Conservation (phyloP, 441 rosid species). For the Populus hybrid region DNA sequence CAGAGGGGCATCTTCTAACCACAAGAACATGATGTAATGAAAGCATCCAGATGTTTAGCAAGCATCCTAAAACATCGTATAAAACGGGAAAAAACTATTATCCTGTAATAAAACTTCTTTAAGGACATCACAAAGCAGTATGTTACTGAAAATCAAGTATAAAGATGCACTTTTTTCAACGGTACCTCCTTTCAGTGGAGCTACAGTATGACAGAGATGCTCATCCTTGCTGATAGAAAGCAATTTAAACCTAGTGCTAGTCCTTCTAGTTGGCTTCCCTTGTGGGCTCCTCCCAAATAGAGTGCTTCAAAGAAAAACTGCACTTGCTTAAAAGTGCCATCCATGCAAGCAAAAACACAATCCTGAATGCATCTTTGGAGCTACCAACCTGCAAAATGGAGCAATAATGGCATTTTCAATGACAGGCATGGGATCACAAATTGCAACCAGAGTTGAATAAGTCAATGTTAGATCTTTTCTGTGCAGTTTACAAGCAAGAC, state of each 20-base stretch:
- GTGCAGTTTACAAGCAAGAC: background rate
- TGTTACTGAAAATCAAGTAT: background rate
- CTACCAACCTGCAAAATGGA: slow-evolving; percentile 23
- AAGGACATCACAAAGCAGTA: background rate
- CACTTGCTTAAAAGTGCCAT: slow-evolving; percentile 3
- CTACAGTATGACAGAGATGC: background rate
- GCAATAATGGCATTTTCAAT: background rate
- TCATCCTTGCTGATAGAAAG: background rate
- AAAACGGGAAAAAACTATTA: background rate
- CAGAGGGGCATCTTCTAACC: background rate
- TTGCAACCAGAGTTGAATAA: background rate
- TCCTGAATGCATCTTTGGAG: slow-evolving; percentile 4
- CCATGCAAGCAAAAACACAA: background rate
- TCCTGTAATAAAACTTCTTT: background rate
- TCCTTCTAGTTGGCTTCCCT: background rate
- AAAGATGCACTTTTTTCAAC: background rate
- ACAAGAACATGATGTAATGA: background rate
- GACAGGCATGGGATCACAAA: background rate
- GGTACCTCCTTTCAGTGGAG: background rate
- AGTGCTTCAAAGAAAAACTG: background rate
- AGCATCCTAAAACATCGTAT: background rate
- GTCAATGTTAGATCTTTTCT: background rate
- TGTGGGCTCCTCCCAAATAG: background rate
- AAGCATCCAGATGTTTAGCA: background rate
- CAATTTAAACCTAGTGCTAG: background rate